Percentiles rank a stretch among this genome's conserved stretches.
phyloP scores from a whole-genome alignment of 179 eudicot species.

The Carnegiea gigantea region DNA sequence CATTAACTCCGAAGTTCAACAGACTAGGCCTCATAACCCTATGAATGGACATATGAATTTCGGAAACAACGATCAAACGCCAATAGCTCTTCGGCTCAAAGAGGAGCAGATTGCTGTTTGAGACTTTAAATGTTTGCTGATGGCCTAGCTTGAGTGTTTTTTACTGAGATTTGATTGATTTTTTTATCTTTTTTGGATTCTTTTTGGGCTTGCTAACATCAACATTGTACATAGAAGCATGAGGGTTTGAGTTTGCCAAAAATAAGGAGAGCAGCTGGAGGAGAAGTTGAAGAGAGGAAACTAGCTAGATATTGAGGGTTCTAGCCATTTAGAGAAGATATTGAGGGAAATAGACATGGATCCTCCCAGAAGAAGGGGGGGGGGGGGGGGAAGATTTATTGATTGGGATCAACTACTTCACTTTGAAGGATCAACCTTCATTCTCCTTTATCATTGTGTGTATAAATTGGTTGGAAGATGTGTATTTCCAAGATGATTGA shows the following conservation, averaged over 20 bases:
- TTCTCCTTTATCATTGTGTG: background rate
- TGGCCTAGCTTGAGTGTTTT: background rate
- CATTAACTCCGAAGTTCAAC: constrained; percentile 13
- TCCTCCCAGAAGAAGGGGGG: too few relatives aligned
- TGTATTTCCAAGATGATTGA: background rate
- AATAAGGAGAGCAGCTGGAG: background rate
- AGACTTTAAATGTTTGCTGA: background rate
- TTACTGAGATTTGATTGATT: background rate
- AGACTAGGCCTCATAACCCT: constrained; percentile 13
- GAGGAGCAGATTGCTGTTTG: constrained; percentile 33
- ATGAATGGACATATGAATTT: constrained; percentile 21
- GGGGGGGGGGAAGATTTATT: background rate
- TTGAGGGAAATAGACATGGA: too few relatives aligned
- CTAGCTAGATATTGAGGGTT: background rate
- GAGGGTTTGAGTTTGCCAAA: background rate
- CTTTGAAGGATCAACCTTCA: background rate
- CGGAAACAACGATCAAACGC: constrained; percentile 21
- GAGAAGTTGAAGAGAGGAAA: background rate
- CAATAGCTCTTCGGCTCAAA: constrained; percentile 34
- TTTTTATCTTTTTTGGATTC: background rate
- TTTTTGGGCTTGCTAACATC: constrained; percentile 1
- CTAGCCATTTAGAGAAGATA: background rate
- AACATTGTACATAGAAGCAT: constrained; percentile 10
- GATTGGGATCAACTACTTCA: background rate
- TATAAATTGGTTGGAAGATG: background rate